Conservation (phyloP, 164 flowering plant genomes). For the Hamamelis virginiana region DNA sequence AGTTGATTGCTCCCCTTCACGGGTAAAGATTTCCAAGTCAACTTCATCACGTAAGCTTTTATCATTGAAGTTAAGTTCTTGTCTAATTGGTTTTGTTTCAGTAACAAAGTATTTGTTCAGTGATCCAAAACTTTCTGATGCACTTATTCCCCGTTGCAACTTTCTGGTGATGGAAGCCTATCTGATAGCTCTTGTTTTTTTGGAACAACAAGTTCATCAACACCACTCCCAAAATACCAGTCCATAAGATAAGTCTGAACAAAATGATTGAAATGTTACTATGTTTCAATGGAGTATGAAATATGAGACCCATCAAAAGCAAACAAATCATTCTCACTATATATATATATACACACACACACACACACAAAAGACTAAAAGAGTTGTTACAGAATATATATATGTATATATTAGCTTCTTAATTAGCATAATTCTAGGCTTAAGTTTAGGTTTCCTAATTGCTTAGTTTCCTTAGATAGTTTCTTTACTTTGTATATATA, state of each 20-base stretch:
- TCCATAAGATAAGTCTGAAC: conserved; percentile 30
- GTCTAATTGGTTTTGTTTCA: conserved; percentile 7
- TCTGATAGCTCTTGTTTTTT: conserved; percentile 19
- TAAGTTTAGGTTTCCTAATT: no score
- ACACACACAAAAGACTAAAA: no score
- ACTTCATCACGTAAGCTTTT: conserved; percentile 13
- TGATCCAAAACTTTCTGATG: conserved; percentile 11
- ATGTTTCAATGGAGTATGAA: no score
- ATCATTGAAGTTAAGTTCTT: conserved; percentile 17
- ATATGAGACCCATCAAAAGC: no score
- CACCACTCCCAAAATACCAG: conserved; percentile 29
- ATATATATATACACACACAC: no score
- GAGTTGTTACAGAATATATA: no score
- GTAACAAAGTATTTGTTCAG: conserved; percentile 12
- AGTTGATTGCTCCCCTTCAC: conserved; percentile 12
- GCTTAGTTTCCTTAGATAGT: no score
- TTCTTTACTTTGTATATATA: no score
- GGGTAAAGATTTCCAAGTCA: conserved; percentile 12
- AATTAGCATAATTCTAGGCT: no score
- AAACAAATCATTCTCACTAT: no score
- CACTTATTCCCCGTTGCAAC: conserved; percentile 28
- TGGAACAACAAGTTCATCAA: conserved; percentile 27
- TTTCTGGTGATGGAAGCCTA: conserved; percentile 24
- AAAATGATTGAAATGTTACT: no score
- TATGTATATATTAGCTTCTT: no score